Evolutionary conservation across 345 rosid species (phyloP).

Genomic region (Melastoma malabathricum): DNA sequence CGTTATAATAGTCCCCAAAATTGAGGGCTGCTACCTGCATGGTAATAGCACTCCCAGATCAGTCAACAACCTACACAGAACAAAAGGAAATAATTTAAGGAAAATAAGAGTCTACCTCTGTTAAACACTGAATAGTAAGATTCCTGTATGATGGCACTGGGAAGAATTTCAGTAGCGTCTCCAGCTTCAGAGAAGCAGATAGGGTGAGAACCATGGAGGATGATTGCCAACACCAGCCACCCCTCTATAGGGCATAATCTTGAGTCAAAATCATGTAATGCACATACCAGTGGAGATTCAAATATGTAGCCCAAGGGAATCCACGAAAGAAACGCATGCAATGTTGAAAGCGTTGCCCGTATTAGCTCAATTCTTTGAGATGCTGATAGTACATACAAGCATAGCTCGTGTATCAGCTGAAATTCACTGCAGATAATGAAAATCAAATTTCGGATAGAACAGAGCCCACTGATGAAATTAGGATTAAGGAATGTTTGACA

Average conservation of each 20-base stretch:
- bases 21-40: conserved; percentile 81
- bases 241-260: not conserved
- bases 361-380: conserved; percentile 94
- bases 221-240: conserved; percentile 1
- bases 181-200: conserved; percentile 38
- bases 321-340: conserved; percentile 99
- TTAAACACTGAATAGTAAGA: conserved; percentile 89
- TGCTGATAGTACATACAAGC: conserved; percentile 90
- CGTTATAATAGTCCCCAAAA: conserved; percentile 77
- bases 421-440: conserved; percentile 67
- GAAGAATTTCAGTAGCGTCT: conserved; percentile 85
- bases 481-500: too few species aligned
- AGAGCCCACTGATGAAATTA: too few species aligned
- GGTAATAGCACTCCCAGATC: conserved; percentile 4
- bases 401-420: conserved; percentile 95
- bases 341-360: conserved; percentile 82
- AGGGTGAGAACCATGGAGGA: too few species aligned
- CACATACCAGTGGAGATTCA: conserved; percentile 86
- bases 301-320: conserved; percentile 97
- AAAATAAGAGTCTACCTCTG: conserved; percentile 45
- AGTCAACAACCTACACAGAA: conserved; percentile 2
- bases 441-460: conserved; percentile 3
- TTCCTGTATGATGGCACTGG: conserved; percentile 71
- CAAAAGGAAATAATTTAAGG: not conserved
- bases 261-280: not conserved